phyloP scores from a whole-genome alignment of 176 grass and related monocot species.

The Eleusine coracana region DNA sequence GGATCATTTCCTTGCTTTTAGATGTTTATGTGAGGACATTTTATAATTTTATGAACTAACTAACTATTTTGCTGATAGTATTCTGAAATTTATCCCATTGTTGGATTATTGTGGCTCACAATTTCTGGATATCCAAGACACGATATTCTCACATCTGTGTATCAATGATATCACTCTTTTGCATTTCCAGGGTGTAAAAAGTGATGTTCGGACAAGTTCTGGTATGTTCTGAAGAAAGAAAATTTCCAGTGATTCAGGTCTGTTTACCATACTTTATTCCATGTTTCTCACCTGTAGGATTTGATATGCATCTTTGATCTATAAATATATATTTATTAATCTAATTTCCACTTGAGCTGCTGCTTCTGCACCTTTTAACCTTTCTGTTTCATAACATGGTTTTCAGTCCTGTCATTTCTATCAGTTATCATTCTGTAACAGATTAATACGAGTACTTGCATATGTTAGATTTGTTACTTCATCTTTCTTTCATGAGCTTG shows the following conservation, averaged over 20 bases:
- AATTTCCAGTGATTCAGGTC: conserved; percentile 82
- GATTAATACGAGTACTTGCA: neutral
- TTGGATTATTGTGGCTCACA: neutral
- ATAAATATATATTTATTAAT: neutral
- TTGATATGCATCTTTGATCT: neutral
- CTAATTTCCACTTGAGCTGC: neutral
- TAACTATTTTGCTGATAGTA: neutral
- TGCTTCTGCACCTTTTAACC: neutral
- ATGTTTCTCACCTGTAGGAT: neutral
- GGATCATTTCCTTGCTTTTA: neutral
- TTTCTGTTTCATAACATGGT: conserved; percentile 6
- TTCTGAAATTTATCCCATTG: neutral
- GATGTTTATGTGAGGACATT: conserved; percentile 3
- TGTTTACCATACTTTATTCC: neutral
- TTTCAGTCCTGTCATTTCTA: neutral
- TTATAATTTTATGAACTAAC: conserved; percentile 10
- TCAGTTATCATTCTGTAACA: conserved; percentile 11
- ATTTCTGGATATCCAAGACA: neutral
- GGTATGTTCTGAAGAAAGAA: conserved; percentile 83
- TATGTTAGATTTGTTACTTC: conserved; percentile 13
- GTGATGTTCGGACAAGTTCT: conserved; percentile 92
- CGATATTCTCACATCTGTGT: neutral
- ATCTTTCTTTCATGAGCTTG: conserved; percentile 9
- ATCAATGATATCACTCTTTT: conserved; percentile 23
- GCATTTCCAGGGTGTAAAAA: conserved; percentile 79